Conservation (phyloP, 208 protist genomes). For the Acanthamoeba polyphaga region DNA sequence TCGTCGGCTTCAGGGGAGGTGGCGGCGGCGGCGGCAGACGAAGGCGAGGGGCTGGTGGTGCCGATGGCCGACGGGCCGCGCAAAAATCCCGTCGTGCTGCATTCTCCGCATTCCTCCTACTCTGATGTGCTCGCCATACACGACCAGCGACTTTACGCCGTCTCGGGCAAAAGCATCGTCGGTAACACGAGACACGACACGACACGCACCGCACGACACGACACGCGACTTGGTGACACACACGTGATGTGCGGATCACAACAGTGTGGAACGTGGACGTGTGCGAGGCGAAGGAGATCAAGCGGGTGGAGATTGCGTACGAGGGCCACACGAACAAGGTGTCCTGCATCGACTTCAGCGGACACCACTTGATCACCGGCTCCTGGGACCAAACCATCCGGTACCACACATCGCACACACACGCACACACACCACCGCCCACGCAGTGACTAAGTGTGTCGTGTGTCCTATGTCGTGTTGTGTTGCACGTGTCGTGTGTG, state of each 20-base stretch:
- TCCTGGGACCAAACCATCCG: conserved; percentile 3
- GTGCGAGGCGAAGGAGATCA: background rate
- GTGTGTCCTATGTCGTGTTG: background rate
- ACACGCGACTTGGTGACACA: background rate
- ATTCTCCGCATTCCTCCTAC: background rate
- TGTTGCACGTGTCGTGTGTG: too few species aligned
- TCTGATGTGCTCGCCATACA: background rate
- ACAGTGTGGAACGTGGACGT: background rate
- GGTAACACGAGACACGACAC: background rate
- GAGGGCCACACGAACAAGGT: conserved; percentile 15
- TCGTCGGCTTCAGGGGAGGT: too few species aligned
- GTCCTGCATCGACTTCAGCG: background rate
- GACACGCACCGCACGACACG: too few species aligned
- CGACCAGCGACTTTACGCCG: background rate
- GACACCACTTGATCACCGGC: background rate
- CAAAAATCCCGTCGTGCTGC: background rate
- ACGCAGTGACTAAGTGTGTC: background rate
- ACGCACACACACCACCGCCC: background rate
- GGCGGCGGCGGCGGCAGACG: too few species aligned
- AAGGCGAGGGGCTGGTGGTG: too few species aligned
- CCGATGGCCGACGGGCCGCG: background rate
- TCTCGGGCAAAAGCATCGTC: background rate
- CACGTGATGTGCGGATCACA: too few species aligned
- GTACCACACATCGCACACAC: background rate
- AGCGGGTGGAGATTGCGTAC: background rate